A percentile compares a stretch with the other conserved stretches of the same genome.
These are phyloP conservation scores for Alectoria sarmentosa DNA, from an alignment of 495 filamentous ascomycete genomes.

Conservation along the genomic window DNA sequence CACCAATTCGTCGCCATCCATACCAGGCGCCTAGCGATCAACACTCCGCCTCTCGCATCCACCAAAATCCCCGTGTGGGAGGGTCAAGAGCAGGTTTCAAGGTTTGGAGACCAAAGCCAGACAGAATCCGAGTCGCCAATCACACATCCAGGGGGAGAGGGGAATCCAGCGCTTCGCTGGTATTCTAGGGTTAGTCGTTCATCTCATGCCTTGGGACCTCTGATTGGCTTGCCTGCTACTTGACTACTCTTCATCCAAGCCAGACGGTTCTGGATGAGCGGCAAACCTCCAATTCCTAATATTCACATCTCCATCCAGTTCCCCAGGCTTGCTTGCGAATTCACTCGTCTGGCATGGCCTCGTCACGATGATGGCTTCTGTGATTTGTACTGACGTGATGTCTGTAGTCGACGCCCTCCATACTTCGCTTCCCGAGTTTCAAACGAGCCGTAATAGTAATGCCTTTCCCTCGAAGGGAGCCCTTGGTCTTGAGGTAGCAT, in stretches of 20 bases:
- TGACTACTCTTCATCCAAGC: constrained; percentile 36
- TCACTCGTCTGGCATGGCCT: constrained; percentile 11
- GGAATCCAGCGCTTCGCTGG: constrained; percentile 19
- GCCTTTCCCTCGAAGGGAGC: constrained; percentile 15
- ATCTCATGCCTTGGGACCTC: neutral
- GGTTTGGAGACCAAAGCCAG: constrained; percentile 5
- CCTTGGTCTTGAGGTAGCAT: constrained; percentile 13
- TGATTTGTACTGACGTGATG: constrained; percentile 21
- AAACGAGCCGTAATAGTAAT: constrained; percentile 18
- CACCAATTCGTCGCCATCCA: constrained; percentile 2
- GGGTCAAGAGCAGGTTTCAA: constrained; percentile 4
- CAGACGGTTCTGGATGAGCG: constrained; percentile 35
- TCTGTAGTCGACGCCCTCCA: constrained; percentile 16
- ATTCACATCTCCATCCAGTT: constrained; percentile 26
- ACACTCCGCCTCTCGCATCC: neutral
- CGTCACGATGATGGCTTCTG: constrained; percentile 13
- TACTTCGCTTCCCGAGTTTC: constrained; percentile 14
- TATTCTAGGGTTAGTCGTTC: constrained; percentile 17
- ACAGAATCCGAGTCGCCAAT: constrained; percentile 16
- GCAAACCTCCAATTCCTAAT: constrained; percentile 32
- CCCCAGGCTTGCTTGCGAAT: constrained; percentile 11
- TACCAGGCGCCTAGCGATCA: neutral
- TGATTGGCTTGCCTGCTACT: constrained; percentile 28
- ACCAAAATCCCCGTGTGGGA: neutral
- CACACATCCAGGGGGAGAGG: constrained; percentile 15